Percentiles rank a stretch among this genome's conserved stretches.
These are phyloP conservation scores for Kodamaea restingae DNA, from an alignment of 805 yeast species.

Conservation along the genomic window DNA sequence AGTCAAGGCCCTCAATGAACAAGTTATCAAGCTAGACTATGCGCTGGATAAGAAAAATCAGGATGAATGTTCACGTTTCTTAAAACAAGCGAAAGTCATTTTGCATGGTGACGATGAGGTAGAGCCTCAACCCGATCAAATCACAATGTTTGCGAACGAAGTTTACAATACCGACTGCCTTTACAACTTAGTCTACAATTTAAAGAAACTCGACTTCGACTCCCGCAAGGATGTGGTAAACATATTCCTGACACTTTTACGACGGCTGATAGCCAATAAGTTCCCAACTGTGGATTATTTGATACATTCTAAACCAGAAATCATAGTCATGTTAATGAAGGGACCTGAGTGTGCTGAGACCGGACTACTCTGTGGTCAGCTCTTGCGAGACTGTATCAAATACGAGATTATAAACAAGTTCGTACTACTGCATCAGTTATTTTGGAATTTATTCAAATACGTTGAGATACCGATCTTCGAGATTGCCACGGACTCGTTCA, in stretches of 20 bases:
- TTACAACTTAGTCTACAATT: conserved; percentile 52
- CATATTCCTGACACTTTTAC: conserved; percentile 69
- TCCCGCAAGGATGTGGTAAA: conserved; percentile 77
- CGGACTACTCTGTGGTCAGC: conserved; percentile 70
- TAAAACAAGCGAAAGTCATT: conserved; percentile 60
- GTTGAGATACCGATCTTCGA: conserved; percentile 78
- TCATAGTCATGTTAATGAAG: conserved; percentile 56
- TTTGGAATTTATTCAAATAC: conserved; percentile 84
- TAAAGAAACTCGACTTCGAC: conserved; percentile 79
- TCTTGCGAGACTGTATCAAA: conserved; percentile 80
- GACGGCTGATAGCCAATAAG: conserved; percentile 71
- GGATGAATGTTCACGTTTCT: conserved; percentile 68
- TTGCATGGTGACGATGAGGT: conserved; percentile 67
- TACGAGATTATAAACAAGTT: conserved; percentile 64
- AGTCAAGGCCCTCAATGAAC: conserved; percentile 71
- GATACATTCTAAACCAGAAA: conserved; percentile 54
- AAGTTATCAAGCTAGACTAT: conserved; percentile 56
- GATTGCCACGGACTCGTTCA: conserved; percentile 84
- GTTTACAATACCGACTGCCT: conserved; percentile 70
- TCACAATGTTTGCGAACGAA: conserved; percentile 74
- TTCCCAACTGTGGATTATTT: conserved; percentile 87
- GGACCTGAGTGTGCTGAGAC: conserved; percentile 74
- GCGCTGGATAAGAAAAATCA: conserved; percentile 48
- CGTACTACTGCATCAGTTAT: conserved; percentile 52
- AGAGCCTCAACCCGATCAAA: conserved; percentile 66